These are phyloP conservation scores for Botryotinia convoluta DNA, from an alignment of 2,329 filamentous ascomycete genomes.

Conservation along the genomic window DNA sequence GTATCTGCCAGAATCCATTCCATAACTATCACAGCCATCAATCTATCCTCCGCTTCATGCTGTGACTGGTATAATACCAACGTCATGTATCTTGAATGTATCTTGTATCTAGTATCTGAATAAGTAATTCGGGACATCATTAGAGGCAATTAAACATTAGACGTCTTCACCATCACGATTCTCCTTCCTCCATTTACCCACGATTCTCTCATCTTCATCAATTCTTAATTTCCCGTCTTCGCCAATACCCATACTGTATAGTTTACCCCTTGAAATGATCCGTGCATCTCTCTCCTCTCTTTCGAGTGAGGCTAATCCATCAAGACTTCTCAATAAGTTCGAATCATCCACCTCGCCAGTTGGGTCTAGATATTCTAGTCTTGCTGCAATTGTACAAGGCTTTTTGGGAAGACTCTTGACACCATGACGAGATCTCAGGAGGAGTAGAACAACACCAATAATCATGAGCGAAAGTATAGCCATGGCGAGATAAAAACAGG, in stretches of 20 bases:
- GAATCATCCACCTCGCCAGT: background rate
- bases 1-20: no score
- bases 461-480: constrained; percentile 8
- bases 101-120: background rate
- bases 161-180: background rate
- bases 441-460: background rate
- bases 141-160: background rate
- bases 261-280: constrained; percentile 35
- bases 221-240: constrained; percentile 34
- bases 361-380: background rate
- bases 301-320: constrained; percentile 36
- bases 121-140: background rate
- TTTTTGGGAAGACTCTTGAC: background rate
- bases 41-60: background rate
- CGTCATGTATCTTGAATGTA: background rate
- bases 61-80: background rate
- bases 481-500: background rate
- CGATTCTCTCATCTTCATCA: constrained; percentile 29
- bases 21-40: background rate
- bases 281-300: constrained; percentile 37
- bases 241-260: constrained; percentile 39
- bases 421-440: background rate
- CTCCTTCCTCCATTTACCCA: background rate
- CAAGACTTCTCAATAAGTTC: constrained; percentile 45
- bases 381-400: background rate